These are phyloP conservation scores for Aspergillus bombycis DNA, from an alignment of 2,329 filamentous ascomycete genomes.

Conservation along the genomic window DNA sequence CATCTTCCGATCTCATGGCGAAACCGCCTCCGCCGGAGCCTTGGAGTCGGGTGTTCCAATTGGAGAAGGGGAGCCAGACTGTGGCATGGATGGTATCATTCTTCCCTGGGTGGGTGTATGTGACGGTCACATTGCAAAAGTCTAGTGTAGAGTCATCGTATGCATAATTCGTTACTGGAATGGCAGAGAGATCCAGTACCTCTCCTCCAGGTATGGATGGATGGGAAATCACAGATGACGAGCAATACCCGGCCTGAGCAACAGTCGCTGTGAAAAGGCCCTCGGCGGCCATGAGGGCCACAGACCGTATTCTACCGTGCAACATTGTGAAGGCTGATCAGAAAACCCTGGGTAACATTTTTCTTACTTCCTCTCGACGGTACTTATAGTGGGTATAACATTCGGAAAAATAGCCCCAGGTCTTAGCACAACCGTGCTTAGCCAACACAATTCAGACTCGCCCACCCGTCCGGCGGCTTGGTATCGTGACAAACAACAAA, in stretches of 20 bases:
- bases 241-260: conserved; percentile 4
- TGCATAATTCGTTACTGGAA: conserved; percentile 4
- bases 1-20: background rate
- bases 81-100: conserved; percentile 36
- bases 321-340: background rate
- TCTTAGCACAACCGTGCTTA: background rate
- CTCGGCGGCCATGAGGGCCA: background rate
- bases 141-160: background rate
- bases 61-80: conserved; percentile 34
- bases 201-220: conserved; percentile 11
- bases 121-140: conserved; percentile 45
- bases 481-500: background rate
- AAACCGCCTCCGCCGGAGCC: conserved; percentile 44
- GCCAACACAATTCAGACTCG: background rate
- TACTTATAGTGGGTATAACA: background rate
- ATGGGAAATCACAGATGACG: conserved; percentile 3
- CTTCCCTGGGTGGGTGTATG: conserved; percentile 41
- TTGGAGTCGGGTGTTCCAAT: conserved; percentile 43
- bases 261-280: background rate
- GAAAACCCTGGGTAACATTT: background rate
- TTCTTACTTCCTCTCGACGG: background rate
- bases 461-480: background rate
- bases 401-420: background rate
- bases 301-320: background rate
- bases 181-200: conserved; percentile 9